These are phyloP conservation scores for Raphanus hybrid DNA, from an alignment of 441 rosid species.

Conservation along the genomic window DNA sequence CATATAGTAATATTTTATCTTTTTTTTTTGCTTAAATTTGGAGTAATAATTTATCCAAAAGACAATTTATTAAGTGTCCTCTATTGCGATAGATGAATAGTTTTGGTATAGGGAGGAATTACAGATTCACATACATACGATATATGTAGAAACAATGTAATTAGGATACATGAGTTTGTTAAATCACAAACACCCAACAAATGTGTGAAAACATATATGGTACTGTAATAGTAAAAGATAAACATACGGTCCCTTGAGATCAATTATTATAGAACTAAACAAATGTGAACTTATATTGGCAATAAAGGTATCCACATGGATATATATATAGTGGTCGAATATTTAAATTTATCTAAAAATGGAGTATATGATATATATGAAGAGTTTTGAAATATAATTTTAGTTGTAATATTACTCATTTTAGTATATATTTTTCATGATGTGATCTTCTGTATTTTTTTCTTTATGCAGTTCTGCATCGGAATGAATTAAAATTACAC, in stretches of 20 bases:
- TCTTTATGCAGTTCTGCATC: neutral
- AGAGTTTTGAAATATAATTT: neutral
- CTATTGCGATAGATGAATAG: slow-evolving; percentile 15
- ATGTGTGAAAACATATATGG: slow-evolving; percentile 28
- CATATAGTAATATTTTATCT: neutral
- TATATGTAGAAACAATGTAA: slow-evolving; percentile 7
- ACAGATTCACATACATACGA: neutral
- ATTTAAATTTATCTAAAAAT: neutral
- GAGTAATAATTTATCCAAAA: too few relatives aligned
- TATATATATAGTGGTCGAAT: too few relatives aligned
- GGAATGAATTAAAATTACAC: neutral
- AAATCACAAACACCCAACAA: slow-evolving; percentile 24
- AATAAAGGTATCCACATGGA: too few relatives aligned
- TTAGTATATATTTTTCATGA: too few relatives aligned
- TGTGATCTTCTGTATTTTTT: too few relatives aligned
- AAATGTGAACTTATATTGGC: too few relatives aligned
- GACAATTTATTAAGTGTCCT: slow-evolving; percentile 6
- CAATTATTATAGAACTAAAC: too few relatives aligned
- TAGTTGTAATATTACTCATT: too few relatives aligned
- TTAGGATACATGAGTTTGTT: neutral
- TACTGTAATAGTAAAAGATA: slow-evolving; percentile 2
- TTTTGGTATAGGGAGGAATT: neutral
- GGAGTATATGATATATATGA: too few relatives aligned
- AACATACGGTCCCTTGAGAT: slow-evolving; percentile 12
- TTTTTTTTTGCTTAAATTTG: too few relatives aligned